phyloP scores from a whole-genome alignment of 179 eudicot genomes.

The Nepenthes alata region DNA sequence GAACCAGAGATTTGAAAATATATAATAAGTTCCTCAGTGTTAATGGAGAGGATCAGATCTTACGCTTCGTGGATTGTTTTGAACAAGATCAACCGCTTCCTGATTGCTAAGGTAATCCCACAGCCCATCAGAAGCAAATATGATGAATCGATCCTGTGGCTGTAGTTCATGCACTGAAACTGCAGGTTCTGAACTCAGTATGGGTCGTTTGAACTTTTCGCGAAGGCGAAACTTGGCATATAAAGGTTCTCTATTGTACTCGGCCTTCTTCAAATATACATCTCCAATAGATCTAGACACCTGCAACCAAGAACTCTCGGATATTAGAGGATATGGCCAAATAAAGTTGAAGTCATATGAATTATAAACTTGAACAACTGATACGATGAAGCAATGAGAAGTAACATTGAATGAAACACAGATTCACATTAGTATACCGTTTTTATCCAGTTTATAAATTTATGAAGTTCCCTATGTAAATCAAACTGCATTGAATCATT shows the following conservation, averaged over 20 bases:
- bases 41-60: conserved; percentile 13
- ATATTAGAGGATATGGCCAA: background rate
- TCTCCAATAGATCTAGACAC: conserved; percentile 90
- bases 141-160: conserved; percentile 73
- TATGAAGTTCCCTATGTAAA: no score
- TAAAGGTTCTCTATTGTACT: conserved; percentile 79
- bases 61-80: conserved; percentile 67
- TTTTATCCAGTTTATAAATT: no score
- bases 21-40: no score
- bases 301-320: conserved; percentile 22
- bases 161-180: conserved; percentile 52
- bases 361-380: no score
- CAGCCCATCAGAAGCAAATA: conserved; percentile 90
- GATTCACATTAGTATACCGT: no score
- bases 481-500: no score
- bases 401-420: no score
- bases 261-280: conserved; percentile 68
- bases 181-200: conserved; percentile 81
- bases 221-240: conserved; percentile 72
- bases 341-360: no score
- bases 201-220: conserved; percentile 71
- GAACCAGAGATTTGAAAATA: no score
- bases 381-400: no score
- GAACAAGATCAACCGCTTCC: conserved; percentile 79
- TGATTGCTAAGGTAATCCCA: conserved; percentile 97